These are phyloP conservation scores for Danielia reshetovae DNA, from an alignment of 805 yeast species.

Conservation along the genomic window DNA sequence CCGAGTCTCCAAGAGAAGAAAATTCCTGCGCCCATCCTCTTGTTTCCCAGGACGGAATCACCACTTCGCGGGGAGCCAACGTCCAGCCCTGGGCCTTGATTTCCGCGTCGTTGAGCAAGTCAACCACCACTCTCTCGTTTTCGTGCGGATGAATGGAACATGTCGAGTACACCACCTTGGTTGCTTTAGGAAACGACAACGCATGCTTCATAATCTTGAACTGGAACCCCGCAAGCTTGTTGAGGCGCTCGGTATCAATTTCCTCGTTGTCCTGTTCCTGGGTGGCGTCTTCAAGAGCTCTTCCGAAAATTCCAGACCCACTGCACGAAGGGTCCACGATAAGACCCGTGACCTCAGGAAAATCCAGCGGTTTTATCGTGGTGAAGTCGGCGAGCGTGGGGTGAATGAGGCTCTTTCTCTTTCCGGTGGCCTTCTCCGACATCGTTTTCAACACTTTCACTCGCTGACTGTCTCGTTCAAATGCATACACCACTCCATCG, in stretches of 20 bases:
- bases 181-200: conserved; percentile 70
- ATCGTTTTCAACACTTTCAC: conserved; percentile 67
- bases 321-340: conserved; percentile 97
- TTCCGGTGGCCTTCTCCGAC: conserved; percentile 64
- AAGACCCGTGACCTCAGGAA: conserved; percentile 66
- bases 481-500: conserved; percentile 61
- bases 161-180: conserved; percentile 84
- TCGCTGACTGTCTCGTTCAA: conserved; percentile 78
- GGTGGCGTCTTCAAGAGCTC: conserved; percentile 55
- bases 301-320: conserved; percentile 96
- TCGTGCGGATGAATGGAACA: conserved; percentile 94
- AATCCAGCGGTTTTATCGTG: conserved; percentile 52
- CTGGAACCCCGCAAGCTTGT: conserved; percentile 81
- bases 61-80: conserved; percentile 54
- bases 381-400: conserved; percentile 66
- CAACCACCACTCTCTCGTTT: conserved; percentile 87
- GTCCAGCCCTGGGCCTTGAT: conserved; percentile 72
- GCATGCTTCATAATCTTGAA: conserved; percentile 87
- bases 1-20: conserved; percentile 38
- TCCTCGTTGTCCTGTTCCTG: conserved; percentile 41
- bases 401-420: conserved; percentile 36
- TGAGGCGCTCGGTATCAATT: conserved; percentile 54
- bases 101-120: conserved; percentile 63
- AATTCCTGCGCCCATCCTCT: conserved; percentile 78
- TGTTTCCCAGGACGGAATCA: conserved; percentile 80